Conservation (phyloP, 2,329 filamentous ascomycete genomes). For the Trichoderma guizhouense region DNA sequence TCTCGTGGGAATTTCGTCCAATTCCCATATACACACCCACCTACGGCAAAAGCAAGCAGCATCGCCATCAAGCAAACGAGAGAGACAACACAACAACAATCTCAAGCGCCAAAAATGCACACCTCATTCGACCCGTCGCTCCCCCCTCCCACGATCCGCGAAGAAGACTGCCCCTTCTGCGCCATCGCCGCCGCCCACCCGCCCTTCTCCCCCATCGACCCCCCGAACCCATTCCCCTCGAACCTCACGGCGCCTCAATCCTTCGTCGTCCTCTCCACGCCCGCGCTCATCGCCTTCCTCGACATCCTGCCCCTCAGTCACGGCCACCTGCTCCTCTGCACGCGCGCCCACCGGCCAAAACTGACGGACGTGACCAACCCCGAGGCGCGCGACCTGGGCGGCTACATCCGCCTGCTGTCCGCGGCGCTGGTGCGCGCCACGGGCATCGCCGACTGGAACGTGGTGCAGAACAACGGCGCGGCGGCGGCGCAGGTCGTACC, state of each 20-base stretch:
- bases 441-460: constrained; percentile 83
- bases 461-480: constrained; percentile 92
- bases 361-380: constrained; percentile 64
- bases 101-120: neutral
- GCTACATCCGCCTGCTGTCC: constrained; percentile 68
- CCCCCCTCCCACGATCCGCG: constrained; percentile 27
- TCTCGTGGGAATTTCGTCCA: neutral
- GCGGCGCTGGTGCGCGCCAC: constrained; percentile 66
- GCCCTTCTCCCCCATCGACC: constrained; percentile 43
- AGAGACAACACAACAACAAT: neutral
- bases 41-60: neutral
- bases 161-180: constrained; percentile 59
- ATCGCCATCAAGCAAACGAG: neutral
- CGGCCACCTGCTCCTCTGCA: constrained; percentile 80
- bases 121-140: constrained; percentile 37
- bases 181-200: constrained; percentile 50
- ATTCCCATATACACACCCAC: too few relatives aligned
- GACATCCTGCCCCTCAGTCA: constrained; percentile 85
- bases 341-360: constrained; percentile 73
- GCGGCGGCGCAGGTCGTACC: constrained; percentile 89
- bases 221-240: constrained; percentile 37
- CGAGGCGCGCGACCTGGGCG: constrained; percentile 66
- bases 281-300: constrained; percentile 77
- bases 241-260: constrained; percentile 43
- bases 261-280: constrained; percentile 74